Evolutionary conservation across 164 flowering plant genomes (phyloP).

Genomic region (Saururus chinensis): DNA sequence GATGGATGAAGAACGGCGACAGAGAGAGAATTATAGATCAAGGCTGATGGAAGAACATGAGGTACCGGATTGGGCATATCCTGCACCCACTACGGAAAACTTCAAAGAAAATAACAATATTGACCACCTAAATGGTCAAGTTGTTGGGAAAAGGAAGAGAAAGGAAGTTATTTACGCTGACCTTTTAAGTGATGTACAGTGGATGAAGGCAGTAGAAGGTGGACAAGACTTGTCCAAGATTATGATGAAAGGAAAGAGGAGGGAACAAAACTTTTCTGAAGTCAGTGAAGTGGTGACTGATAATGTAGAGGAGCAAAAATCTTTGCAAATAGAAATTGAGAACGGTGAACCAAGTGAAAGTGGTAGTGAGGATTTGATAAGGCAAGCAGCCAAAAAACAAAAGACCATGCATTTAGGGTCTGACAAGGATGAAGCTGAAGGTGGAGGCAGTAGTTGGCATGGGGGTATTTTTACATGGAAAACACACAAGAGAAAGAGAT

Average conservation of each 20-base stretch:
- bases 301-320: conserved; percentile 15
- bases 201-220: conserved; percentile 82
- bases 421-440: conserved; percentile 17
- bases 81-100: conserved; percentile 29
- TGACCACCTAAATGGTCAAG: conserved; percentile 18
- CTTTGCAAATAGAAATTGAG: conserved; percentile 23
- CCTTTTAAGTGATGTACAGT: conserved; percentile 63
- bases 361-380: conserved; percentile 23
- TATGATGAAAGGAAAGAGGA: conserved; percentile 29
- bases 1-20: conserved; percentile 93
- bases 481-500: conserved; percentile 65
- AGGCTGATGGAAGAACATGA: conserved; percentile 96
- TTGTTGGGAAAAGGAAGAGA: conserved; percentile 66
- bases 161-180: conserved; percentile 76
- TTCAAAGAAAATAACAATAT: conserved; percentile 19
- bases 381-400: conserved; percentile 18
- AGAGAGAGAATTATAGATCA: conserved; percentile 66
- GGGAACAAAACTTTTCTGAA: conserved; percentile 10
- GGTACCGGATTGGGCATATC: conserved; percentile 93
- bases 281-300: conserved; percentile 8
- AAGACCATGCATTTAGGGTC: conserved; percentile 4
- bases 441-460: conserved; percentile 24
- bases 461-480: conserved; percentile 43
- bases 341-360: conserved; percentile 31
- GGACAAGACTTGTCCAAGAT: conserved; percentile 46